These are phyloP conservation scores for Acacia concinna DNA, from an alignment of 331 rosid species.

Conservation along the genomic window DNA sequence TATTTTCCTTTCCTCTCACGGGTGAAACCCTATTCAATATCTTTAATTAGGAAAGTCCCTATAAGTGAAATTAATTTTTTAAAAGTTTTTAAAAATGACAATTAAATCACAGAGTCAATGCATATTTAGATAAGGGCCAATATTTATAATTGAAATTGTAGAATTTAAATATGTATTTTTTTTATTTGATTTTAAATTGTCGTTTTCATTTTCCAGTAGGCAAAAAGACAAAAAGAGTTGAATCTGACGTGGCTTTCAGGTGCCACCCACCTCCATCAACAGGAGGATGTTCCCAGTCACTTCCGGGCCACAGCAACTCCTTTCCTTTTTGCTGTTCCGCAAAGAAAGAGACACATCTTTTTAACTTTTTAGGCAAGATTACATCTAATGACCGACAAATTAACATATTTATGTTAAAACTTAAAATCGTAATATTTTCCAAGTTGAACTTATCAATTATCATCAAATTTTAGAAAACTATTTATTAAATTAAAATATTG, in stretches of 20 bases:
- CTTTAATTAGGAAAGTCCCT: no score
- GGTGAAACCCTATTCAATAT: no score
- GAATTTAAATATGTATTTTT: neutral
- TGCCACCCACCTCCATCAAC: neutral
- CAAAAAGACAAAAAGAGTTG: neutral
- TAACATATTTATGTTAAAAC: neutral
- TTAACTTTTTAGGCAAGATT: neutral
- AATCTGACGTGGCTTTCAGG: neutral
- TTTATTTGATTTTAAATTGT: neutral
- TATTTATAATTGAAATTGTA: neutral
- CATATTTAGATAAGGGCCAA: neutral
- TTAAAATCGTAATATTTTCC: no score
- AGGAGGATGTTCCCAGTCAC: neutral
- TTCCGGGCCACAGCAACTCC: neutral
- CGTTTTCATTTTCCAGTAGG: neutral
- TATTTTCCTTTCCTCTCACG: no score
- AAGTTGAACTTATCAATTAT: no score
- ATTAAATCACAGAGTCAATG: neutral
- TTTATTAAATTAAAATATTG: no score
- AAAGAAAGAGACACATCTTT: neutral
- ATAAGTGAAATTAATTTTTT: neutral
- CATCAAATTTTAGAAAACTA: no score
- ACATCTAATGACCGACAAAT: neutral
- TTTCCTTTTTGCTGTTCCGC: neutral
- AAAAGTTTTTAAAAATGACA: neutral